Evolutionary conservation across 73 alveolate species (phyloP), one percentile per base, ranked within the genome.

Genomic region (Paramecium caudatum): DNA sequence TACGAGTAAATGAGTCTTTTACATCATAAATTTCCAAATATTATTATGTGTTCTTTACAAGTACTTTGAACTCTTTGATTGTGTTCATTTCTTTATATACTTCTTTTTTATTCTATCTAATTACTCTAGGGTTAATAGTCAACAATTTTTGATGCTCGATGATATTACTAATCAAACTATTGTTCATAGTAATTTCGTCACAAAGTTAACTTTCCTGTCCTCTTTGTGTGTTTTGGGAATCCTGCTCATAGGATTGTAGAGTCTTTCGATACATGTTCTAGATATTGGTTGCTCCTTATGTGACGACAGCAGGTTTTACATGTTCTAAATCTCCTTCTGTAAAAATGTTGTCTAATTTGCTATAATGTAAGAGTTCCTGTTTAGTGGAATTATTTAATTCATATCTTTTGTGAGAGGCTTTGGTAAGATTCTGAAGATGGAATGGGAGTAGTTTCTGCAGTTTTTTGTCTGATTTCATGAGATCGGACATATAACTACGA

Each of bases 171-270:
- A 74, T 74, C 16, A 74, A 15, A 6, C 43, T 41, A 74, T 74
- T 74, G 32, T 74, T 74, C 88, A 39, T 33, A 13, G 83, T 65
- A 10, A 65, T 65, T 65, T 65, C 83, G n/a, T 65, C 83, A n/a
- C 49, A 65, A 25, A 65, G 34, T 65, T 13, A 36, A 36, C 83
- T 65, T n/a, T 30, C 49, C 13, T 65, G 46, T 10, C 46, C 88
- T 74, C 65, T 74, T 8, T 45, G 36, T 12, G 88, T 41, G 13
- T 27, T 41, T 10, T 27, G 21, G 5, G 88, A 74, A 43, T 74
- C 88, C 23, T 74, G 32, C 15, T 41, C 39, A 16, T 41, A 74
- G 9, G 69, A 37, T 25, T 41, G 16, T 74, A 74, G 8, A 16
- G 47, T 23, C 43, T 74, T 74, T 25, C 47, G 36, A 23, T 74